These are phyloP conservation scores for Trifolium fragiferum DNA, from an alignment of 306 rosid species.

Conservation along the genomic window DNA sequence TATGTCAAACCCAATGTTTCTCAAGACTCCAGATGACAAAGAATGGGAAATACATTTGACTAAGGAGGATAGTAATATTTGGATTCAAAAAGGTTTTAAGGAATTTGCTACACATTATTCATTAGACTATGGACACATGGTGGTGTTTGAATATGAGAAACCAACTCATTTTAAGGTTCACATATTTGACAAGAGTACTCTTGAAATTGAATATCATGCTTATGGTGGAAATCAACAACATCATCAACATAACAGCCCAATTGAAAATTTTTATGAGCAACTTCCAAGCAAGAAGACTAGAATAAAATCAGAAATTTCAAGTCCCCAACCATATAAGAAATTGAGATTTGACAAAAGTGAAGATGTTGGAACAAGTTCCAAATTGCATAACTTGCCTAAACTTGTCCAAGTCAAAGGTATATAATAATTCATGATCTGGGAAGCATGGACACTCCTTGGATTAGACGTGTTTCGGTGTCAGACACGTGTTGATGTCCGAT, in stretches of 20 bases:
- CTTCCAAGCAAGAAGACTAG: not conserved
- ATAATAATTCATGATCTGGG: not conserved
- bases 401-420: slow-evolving; percentile 5
- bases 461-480: too few species aligned
- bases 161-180: not conserved
- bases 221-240: not conserved
- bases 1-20: slow-evolving; percentile 32
- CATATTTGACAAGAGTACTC: not conserved
- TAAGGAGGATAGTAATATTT: slow-evolving; percentile 17
- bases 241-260: not conserved
- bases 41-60: slow-evolving; percentile 38
- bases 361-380: slow-evolving; percentile 17
- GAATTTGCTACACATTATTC: slow-evolving; percentile 29
- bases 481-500: too few species aligned
- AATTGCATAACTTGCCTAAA: not conserved
- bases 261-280: slow-evolving; percentile 13
- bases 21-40: slow-evolving; percentile 41
- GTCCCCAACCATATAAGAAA: not conserved
- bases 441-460: too few species aligned
- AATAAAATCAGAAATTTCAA: not conserved
- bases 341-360: not conserved
- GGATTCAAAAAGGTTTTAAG: slow-evolving; percentile 28
- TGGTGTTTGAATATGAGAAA: not conserved
- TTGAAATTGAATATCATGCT: slow-evolving; percentile 2
- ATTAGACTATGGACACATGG: not conserved